Evolutionary conservation across 1,139 yeast genomes (phyloP).

Genomic region (Yamadazyma diospyri): DNA sequence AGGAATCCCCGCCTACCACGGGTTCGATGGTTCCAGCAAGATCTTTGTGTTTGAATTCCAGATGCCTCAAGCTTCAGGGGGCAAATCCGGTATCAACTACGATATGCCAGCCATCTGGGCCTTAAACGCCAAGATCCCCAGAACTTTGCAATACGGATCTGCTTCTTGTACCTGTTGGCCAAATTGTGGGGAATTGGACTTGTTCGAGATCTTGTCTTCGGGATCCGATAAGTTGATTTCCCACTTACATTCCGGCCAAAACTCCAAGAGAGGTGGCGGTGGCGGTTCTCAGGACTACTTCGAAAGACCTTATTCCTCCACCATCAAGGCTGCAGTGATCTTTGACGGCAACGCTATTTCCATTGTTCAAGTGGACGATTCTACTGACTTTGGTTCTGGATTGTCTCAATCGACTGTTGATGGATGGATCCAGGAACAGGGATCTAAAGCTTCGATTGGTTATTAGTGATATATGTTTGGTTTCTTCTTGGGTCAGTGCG

Average conservation of each 20-base stretch:
- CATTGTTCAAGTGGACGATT: constrained; percentile 54
- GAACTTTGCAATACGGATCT: constrained; percentile 70
- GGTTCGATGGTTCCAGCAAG: constrained; percentile 62
- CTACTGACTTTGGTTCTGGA: constrained; percentile 47
- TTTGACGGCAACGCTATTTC: constrained; percentile 57
- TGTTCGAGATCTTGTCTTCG: constrained; percentile 67
- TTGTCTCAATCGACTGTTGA: constrained; percentile 52
- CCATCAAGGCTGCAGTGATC: constrained; percentile 88
- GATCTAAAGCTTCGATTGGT: constrained; percentile 34
- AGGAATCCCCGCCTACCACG: constrained; percentile 73
- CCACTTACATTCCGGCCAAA: constrained; percentile 83
- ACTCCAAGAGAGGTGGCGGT: constrained; percentile 53
- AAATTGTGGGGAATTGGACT: constrained; percentile 78
- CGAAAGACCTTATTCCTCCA: constrained; percentile 69
- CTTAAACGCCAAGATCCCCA: constrained; percentile 71
- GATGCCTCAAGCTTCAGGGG: constrained; percentile 50
- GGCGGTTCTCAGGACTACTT: constrained; percentile 90
- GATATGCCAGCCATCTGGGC: constrained; percentile 83
- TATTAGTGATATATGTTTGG: constrained; percentile 12
- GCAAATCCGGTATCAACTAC: constrained; percentile 29
- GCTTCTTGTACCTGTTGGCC: constrained; percentile 72
- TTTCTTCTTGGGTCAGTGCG: too few species aligned
- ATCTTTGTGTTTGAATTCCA: constrained; percentile 70
- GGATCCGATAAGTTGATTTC: constrained; percentile 75
- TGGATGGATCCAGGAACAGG: constrained; percentile 50